Evolutionary conservation across 2,329 filamentous ascomycete species (phyloP), one percentile per base, ranked within the genome.

Genomic region (Bipolaris gigantea): DNA sequence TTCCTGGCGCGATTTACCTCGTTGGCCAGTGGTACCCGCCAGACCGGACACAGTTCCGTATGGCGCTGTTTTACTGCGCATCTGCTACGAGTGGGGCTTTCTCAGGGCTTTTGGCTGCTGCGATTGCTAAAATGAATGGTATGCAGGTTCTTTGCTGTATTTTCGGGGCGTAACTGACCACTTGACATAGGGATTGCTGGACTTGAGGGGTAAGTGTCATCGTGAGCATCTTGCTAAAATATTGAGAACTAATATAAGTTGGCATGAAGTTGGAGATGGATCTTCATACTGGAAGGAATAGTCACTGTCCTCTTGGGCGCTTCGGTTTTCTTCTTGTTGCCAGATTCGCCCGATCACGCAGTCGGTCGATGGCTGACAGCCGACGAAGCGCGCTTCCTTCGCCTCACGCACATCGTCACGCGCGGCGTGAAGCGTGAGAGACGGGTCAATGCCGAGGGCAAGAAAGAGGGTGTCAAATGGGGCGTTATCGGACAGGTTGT

Each of bases 11-110:
- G 5, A 63, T 82, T 15, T 85, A 82, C 64, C 81, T 85, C 55
- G 78, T 86, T 13, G 85, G 83, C 1, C 84, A 84, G 76, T 87
- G 84, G 82, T 87, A 87, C 58, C 82, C 81, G 50, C 75, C 81
- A n/a, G 79, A 84, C 38, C 83, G 86, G 62, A 75, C 80, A 48
- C 82, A 84, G 41, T 83, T 80, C 32, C 75, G 83, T 6, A 79
- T 85, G 52, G 81, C 82, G 1, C 73, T 86, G 11, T 87, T 86
- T 67, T 86, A 82, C 66, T 82, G 78, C 33, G 82, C 82, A 11
- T 81, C 81, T 2, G 80, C 81, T 5, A 72, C 85, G 5, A 83
- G 84, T 0, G 82, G 82, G 25, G 83, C 84, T 0, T 86, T 87
- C 64, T 82, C 81, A 5, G 83, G 84, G 2, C 71, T 87, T 5